Conservation (phyloP, 2,329 filamentous ascomycete species). For the Botrytis paeoniae region DNA sequence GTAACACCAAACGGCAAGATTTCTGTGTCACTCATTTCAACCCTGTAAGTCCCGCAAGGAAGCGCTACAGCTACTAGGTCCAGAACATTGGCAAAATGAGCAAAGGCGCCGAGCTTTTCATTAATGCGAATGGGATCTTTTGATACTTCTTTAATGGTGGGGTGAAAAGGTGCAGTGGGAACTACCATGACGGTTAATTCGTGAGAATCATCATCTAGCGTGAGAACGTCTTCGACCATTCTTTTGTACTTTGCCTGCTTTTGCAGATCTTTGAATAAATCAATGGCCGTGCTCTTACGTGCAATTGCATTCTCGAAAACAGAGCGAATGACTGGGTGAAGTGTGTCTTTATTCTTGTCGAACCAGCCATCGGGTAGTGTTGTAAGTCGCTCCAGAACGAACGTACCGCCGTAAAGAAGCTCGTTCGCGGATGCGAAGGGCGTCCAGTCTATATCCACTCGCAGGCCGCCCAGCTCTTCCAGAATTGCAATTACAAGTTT, state of each 20-base stretch:
- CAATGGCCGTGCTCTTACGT: constrained; percentile 43
- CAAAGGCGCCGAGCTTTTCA: constrained; percentile 47
- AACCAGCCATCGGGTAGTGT: constrained; percentile 41
- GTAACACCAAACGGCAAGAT: constrained; percentile 46
- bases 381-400: constrained; percentile 51
- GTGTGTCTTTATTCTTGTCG: constrained; percentile 46
- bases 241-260: constrained; percentile 45
- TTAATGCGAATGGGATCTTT: constrained; percentile 50
- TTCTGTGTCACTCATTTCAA: constrained; percentile 19
- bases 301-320: constrained; percentile 44
- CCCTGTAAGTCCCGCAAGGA: constrained; percentile 31
- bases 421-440: constrained; percentile 49
- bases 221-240: constrained; percentile 42
- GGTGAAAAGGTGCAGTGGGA: constrained; percentile 49
- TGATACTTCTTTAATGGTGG: constrained; percentile 48
- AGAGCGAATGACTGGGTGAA: constrained; percentile 49
- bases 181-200: constrained; percentile 47
- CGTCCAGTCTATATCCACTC: constrained; percentile 41
- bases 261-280: constrained; percentile 49
- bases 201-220: constrained; percentile 24
- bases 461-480: constrained; percentile 38
- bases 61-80: constrained; percentile 47
- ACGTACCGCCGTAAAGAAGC: constrained; percentile 51
- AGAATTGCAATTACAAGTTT: constrained; percentile 42
- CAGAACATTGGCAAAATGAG: constrained; percentile 54